Evolutionary conservation across 176 grass and related monocot species (phyloP).

Genomic region (Paspalum vaginatum): DNA sequence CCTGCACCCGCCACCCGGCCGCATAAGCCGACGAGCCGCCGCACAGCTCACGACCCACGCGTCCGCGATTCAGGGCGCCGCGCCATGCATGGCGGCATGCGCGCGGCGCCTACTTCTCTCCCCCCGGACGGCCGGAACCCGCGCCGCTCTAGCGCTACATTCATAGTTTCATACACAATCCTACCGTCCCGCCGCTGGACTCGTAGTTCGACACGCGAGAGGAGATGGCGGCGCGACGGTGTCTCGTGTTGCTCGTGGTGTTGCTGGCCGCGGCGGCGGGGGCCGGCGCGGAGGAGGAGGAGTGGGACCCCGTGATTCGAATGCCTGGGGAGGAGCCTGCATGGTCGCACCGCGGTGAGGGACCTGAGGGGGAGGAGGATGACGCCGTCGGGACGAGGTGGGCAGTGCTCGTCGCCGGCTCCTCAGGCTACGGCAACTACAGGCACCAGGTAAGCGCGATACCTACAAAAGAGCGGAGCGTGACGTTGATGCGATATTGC

Average conservation of each 20-base stretch:
- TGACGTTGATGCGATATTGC: not conserved
- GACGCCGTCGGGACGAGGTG: slow-evolving; percentile 70
- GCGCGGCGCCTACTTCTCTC: slow-evolving; percentile 30
- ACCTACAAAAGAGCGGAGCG: not conserved
- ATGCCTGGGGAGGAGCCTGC: slow-evolving; percentile 51
- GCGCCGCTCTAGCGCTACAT: slow-evolving; percentile 11
- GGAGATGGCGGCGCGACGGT: slow-evolving; percentile 37
- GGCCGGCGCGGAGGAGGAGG: slow-evolving; percentile 28
- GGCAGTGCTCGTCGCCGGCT: slow-evolving; percentile 94
- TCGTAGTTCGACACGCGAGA: not conserved
- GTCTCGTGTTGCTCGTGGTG: slow-evolving; percentile 40
- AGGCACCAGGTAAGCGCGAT: slow-evolving; percentile 68
- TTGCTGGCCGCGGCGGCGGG: slow-evolving; percentile 25
- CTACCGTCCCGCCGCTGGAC: not conserved
- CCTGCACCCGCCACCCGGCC: not conserved
- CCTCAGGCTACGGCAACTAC: slow-evolving; percentile 82
- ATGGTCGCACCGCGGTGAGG: not conserved
- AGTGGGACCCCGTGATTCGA: slow-evolving; percentile 64
- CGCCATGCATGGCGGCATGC: slow-evolving; percentile 61
- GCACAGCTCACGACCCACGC: slow-evolving; percentile 59
- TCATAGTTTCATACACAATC: not conserved
- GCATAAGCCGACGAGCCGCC: slow-evolving; percentile 41
- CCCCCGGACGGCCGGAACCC: not conserved
- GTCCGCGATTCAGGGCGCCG: slow-evolving; percentile 36
- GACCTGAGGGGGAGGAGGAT: slow-evolving; percentile 5